phyloP scores from a whole-genome alignment of 139 green algal genomes.

The Tetraselmis striata region DNA sequence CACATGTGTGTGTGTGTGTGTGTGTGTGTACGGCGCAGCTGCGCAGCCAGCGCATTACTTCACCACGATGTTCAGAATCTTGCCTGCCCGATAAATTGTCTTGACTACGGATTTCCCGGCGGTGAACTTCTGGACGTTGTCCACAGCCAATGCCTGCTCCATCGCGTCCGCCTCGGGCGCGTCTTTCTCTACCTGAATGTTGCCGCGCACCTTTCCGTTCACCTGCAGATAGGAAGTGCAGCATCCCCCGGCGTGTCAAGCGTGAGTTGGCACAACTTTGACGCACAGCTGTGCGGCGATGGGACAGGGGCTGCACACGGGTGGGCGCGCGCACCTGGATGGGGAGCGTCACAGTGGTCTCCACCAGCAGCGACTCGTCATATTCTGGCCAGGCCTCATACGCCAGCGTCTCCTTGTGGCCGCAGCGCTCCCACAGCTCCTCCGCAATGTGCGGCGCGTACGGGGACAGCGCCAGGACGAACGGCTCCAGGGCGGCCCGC shows the following conservation, averaged over 20 bases:
- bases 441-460: conserved; percentile 95
- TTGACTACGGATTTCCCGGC: conserved; percentile 84
- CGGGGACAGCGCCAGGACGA: conserved; percentile 87
- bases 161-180: conserved; percentile 63
- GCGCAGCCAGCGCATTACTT: conserved; percentile 18
- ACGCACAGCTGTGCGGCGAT: neutral
- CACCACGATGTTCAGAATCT: conserved; percentile 96
- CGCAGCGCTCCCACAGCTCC: conserved; percentile 72
- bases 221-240: conserved; percentile 47
- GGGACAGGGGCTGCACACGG: neutral
- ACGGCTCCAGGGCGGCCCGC: conserved; percentile 55
- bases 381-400: conserved; percentile 76
- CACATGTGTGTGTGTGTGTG: neutral
- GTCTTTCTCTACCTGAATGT: conserved; percentile 61
- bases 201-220: conserved; percentile 88
- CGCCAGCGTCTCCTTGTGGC: conserved; percentile 52
- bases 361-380: conserved; percentile 72
- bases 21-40: neutral
- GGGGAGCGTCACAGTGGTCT: conserved; percentile 70
- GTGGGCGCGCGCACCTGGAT: conserved; percentile 73
- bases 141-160: conserved; percentile 38
- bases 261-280: neutral
- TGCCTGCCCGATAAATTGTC: conserved; percentile 83
- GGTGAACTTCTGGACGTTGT: conserved; percentile 37
- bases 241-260: neutral